phyloP scores from a whole-genome alignment of 345 rosid genomes.

The Salix suchowensis region DNA sequence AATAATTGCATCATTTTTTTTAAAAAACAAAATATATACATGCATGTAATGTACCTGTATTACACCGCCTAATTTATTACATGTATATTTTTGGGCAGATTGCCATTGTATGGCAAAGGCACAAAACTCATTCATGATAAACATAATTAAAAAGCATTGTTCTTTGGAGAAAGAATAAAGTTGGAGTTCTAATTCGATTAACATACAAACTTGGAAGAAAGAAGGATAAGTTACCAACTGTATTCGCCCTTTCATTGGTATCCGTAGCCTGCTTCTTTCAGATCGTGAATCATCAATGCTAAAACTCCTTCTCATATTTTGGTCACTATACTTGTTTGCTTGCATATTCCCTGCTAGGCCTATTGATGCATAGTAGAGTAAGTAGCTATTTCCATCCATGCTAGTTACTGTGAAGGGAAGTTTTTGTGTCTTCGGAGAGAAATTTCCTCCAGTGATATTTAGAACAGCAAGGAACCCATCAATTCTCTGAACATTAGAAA shows the following conservation, averaged over 20 bases:
- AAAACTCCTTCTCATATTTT: slow-evolving; percentile 47
- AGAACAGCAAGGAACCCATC: slow-evolving; percentile 95
- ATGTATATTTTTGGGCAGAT: neutral
- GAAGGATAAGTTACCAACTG: slow-evolving; percentile 59
- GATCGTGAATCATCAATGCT: slow-evolving; percentile 50
- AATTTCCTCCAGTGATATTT: slow-evolving; percentile 80
- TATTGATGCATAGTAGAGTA: slow-evolving; percentile 78
- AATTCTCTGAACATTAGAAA: slow-evolving; percentile 49
- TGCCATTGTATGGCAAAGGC: neutral
- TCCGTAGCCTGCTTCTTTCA: slow-evolving; percentile 57
- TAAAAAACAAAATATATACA: neutral
- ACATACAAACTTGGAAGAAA: neutral
- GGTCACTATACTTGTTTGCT: slow-evolving; percentile 43
- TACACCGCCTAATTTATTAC: neutral
- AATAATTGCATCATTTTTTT: neutral
- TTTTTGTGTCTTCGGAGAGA: slow-evolving; percentile 86
- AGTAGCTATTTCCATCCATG: slow-evolving; percentile 75
- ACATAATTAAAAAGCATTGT: neutral
- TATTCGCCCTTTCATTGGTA: slow-evolving; percentile 89
- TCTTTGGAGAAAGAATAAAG: neutral
- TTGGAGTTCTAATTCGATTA: neutral
- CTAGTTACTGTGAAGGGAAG: slow-evolving; percentile 88
- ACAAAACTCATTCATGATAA: neutral
- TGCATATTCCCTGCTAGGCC: slow-evolving; percentile 57
- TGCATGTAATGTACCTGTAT: no score